phyloP scores from a whole-genome alignment of 106 monocot species.

The Dendrobium officinale region DNA sequence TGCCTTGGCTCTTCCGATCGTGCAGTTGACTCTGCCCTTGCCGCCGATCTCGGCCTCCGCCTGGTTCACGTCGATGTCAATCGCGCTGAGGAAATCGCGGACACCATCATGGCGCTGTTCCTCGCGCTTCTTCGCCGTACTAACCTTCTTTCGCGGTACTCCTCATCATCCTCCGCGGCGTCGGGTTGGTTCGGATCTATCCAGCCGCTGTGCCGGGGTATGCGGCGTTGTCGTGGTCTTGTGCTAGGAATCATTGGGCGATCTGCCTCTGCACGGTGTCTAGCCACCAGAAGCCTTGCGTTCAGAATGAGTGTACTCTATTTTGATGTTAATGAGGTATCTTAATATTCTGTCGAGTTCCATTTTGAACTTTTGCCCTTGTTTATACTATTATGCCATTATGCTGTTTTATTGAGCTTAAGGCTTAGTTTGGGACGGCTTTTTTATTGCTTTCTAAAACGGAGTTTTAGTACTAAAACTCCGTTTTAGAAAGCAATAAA shows the following conservation, averaged over 20 bases:
- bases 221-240: constrained; percentile 83
- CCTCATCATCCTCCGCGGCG: constrained; percentile 51
- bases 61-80: constrained; percentile 76
- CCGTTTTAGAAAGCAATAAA: too few relatives aligned
- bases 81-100: constrained; percentile 86
- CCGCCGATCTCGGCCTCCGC: constrained; percentile 78
- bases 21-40: constrained; percentile 68
- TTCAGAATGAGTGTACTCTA: constrained; percentile 93
- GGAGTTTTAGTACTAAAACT: too few relatives aligned
- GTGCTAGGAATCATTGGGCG: constrained; percentile 83
- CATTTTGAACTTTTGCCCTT: not conserved
- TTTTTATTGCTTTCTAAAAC: too few relatives aligned
- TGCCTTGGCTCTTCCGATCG: constrained; percentile 92
- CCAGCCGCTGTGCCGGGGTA: constrained; percentile 80
- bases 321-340: constrained; percentile 55
- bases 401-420: not conserved
- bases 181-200: constrained; percentile 80
- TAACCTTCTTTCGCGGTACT: constrained; percentile 58
- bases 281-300: constrained; percentile 77
- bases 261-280: constrained; percentile 64
- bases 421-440: too few relatives aligned
- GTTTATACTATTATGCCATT: not conserved
- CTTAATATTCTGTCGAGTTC: not conserved
- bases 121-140: constrained; percentile 72
- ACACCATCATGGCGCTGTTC: constrained; percentile 87